A percentile compares a stretch with the other conserved stretches of the same genome.
Conservation (phyloP, 164 flowering plant genomes). For the Annona cherimola region DNA sequence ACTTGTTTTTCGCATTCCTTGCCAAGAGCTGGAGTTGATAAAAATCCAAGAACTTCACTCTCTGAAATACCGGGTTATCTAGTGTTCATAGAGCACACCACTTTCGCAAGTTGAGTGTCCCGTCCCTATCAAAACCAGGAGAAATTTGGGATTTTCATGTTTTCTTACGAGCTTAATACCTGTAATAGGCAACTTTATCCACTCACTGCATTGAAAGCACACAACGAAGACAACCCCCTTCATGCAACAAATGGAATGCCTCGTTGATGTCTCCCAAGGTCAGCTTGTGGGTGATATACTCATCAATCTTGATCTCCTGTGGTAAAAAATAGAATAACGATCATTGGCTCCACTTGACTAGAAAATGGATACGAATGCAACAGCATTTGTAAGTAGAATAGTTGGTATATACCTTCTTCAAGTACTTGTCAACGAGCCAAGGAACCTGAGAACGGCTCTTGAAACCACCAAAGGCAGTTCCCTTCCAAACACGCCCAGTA, state of each 20-base stretch:
- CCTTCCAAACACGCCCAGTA: conserved; percentile 99
- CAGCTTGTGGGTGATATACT: conserved; percentile 80
- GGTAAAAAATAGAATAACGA: background rate
- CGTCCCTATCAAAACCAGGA: background rate
- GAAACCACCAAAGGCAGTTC: conserved; percentile 98
- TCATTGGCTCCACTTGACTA: background rate
- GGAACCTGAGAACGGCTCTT: conserved; percentile 99
- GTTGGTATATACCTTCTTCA: conserved; percentile 66
- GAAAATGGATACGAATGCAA: background rate
- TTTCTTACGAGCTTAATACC: background rate
- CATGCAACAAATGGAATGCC: conserved; percentile 91
- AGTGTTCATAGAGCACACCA: background rate
- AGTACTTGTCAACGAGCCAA: conserved; percentile 96
- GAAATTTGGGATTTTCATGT: background rate
- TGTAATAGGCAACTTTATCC: background rate
- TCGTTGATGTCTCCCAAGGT: conserved; percentile 79
- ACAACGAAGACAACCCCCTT: conserved; percentile 82
- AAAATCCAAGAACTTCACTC: background rate
- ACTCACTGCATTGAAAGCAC: conserved; percentile 51
- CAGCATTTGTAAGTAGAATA: background rate
- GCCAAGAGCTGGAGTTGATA: background rate
- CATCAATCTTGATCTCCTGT: conserved; percentile 98
- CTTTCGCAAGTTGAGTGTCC: background rate
- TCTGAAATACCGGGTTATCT: background rate
- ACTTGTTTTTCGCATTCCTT: background rate